Evolutionary conservation across 23 red algal genomes (phyloP), one percentile per base, ranked within the genome.

Genomic region (Gracilaria domingensis): DNA sequence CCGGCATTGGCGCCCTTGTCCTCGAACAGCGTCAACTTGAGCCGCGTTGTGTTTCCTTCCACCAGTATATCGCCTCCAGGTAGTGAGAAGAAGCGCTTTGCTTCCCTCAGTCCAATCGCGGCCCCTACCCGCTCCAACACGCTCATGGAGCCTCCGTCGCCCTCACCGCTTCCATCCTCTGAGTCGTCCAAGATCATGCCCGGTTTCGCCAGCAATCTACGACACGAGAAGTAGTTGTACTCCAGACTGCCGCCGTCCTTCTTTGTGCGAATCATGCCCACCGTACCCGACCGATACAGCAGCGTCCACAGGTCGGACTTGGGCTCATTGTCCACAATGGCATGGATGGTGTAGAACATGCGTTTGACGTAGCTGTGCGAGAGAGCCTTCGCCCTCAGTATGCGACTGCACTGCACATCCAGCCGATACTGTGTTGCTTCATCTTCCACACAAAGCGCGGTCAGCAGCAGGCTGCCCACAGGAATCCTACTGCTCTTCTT

Each of bases 171-270:
- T 20, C 37, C 48, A 12, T 74, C 66, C 2, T 79, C 48, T 8
- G 39, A 29, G 16, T 49, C 74, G 12, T 79, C 74, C 11, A 88
- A 50, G 26, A 75, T 57, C n/a, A 88, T 18, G 44, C 84, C 84
- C 36, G 81, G 81, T 12, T 21, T 36, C 21, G 81, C 81, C 32
- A 84, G 34, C n/a, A 84, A 26, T 0, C 81, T 25, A 3, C 81
- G 54, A 48, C 81, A 64, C 42, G 84, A 75, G 62, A 88, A 88
- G 67, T 88, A 88, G 49, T 88, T 88, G 39, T 88, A 88, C 55
- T 88, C 37, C 66, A 88, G 51, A 50, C 67, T 76, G 48, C 84
- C 84, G 28, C 84, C 84, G 38, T 88, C 84, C 64, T 59, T 59
- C 55, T 88, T 88, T 4, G 29, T 39, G 49, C 49, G 34, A 77